Evolutionary conservation across 768 basidiomycete genomes (phyloP).

Genomic region (Mycena chlorophos): DNA sequence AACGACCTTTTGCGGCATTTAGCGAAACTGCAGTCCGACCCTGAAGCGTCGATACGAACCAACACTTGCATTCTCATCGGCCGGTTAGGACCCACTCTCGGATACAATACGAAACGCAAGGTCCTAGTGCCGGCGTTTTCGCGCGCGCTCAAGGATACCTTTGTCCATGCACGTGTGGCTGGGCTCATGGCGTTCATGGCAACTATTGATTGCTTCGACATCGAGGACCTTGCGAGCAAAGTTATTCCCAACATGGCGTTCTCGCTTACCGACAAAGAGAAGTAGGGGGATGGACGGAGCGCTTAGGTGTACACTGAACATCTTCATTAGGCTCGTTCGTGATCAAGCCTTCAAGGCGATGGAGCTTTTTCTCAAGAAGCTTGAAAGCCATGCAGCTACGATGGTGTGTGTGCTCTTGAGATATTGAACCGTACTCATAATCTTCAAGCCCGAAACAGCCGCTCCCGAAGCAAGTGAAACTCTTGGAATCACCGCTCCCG

Average conservation of each 20-base stretch:
- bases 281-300: slow-evolving; percentile 53
- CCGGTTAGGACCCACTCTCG: slow-evolving; percentile 80
- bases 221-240: slow-evolving; percentile 84
- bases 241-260: slow-evolving; percentile 86
- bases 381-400: slow-evolving; percentile 74
- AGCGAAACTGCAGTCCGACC: slow-evolving; percentile 89
- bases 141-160: slow-evolving; percentile 84
- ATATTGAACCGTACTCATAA: neutral
- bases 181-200: slow-evolving; percentile 97
- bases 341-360: slow-evolving; percentile 96
- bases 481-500: slow-evolving; percentile 29
- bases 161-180: slow-evolving; percentile 91
- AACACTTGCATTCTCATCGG: slow-evolving; percentile 97
- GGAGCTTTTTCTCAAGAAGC: slow-evolving; percentile 79
- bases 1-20: slow-evolving; percentile 93
- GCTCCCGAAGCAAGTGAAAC: slow-evolving; percentile 30
- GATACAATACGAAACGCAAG: slow-evolving; percentile 88
- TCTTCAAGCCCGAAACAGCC: slow-evolving; percentile 41
- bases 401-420: slow-evolving; percentile 59
- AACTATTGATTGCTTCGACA: slow-evolving; percentile 84
- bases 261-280: slow-evolving; percentile 87
- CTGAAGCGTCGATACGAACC: slow-evolving; percentile 93
- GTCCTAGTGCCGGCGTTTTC: slow-evolving; percentile 96
- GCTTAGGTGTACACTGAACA: neutral
- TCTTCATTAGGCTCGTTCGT: slow-evolving; percentile 68